Conservation (phyloP, 2,329 filamentous ascomycete species). For the Calonectria pauciramosa region DNA sequence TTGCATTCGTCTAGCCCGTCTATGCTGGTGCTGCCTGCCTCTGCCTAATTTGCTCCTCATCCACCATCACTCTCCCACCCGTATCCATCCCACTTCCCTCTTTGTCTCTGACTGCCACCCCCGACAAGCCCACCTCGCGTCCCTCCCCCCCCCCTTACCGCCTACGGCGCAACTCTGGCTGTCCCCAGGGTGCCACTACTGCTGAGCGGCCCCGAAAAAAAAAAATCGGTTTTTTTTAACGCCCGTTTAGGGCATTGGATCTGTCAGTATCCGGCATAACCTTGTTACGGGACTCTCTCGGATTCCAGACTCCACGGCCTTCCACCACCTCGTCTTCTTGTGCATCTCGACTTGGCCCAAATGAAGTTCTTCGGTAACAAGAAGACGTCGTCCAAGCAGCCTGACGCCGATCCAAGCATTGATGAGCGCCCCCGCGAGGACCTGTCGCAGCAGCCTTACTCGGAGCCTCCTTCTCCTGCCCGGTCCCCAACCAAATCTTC, state of each 20-base stretch:
- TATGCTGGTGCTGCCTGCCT: background rate
- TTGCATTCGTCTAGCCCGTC: slow-evolving; percentile 18
- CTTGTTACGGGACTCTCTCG: slow-evolving; percentile 54
- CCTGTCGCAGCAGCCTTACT: slow-evolving; percentile 51
- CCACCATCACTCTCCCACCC: slow-evolving; percentile 6
- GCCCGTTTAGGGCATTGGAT: slow-evolving; percentile 51
- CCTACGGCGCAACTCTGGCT: slow-evolving; percentile 32
- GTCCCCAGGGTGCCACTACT: slow-evolving; percentile 37
- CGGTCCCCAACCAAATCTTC: slow-evolving; percentile 56
- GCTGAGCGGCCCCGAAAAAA: slow-evolving; percentile 45
- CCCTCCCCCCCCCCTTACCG: slow-evolving; percentile 31
- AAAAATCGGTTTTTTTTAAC: slow-evolving; percentile 47
- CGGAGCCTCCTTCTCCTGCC: slow-evolving; percentile 54
- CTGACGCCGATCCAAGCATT: slow-evolving; percentile 50
- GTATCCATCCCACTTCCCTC: slow-evolving; percentile 10
- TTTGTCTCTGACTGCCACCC: slow-evolving; percentile 5
- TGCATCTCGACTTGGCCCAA: slow-evolving; percentile 45
- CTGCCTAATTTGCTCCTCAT: slow-evolving; percentile 22
- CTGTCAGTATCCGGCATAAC: slow-evolving; percentile 55
- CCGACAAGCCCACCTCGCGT: slow-evolving; percentile 4
- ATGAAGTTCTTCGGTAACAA: slow-evolving; percentile 68
- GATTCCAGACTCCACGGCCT: slow-evolving; percentile 36
- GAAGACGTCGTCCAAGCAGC: slow-evolving; percentile 61
- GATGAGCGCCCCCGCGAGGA: slow-evolving; percentile 56
- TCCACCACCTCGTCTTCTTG: slow-evolving; percentile 13